Percentiles rank a stretch among this genome's conserved stretches.
Conservation (phyloP, 306 rosid genomes). For the Lagenaria siceraria region DNA sequence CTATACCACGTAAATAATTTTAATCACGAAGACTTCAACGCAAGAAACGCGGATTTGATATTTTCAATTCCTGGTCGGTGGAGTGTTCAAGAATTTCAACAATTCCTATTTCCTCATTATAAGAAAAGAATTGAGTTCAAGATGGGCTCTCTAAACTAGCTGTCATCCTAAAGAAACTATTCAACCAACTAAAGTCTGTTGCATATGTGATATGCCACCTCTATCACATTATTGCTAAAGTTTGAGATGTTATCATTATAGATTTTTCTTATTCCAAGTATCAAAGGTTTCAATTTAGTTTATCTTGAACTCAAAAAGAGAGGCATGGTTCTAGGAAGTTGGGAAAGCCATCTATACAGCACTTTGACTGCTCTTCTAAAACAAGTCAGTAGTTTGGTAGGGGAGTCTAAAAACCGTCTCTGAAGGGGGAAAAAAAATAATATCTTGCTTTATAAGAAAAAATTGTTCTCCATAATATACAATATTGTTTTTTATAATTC, state of each 20-base stretch:
- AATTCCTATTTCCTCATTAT: not conserved
- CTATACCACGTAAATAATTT: not conserved
- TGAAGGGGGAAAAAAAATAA: not conserved
- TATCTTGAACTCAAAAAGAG: not conserved
- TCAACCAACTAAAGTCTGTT: not conserved
- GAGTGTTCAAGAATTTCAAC: not conserved
- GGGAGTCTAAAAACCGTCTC: not conserved
- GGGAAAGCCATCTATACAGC: not conserved
- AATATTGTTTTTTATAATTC: not conserved
- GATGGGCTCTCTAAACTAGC: not conserved
- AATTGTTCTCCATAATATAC: not conserved
- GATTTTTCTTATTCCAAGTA: not conserved
- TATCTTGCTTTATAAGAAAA: not conserved
- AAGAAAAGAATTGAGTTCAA: not conserved
- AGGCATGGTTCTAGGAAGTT: not conserved
- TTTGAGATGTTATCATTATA: not conserved
- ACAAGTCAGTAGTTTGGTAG: not conserved
- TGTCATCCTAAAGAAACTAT: not conserved
- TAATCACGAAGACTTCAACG: not conserved
- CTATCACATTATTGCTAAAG: not conserved
- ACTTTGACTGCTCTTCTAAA: not conserved
- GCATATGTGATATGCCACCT: not conserved
- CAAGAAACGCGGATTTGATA: not conserved
- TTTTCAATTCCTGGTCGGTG: not conserved
- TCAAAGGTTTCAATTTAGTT: not conserved